A percentile compares a stretch with the other conserved stretches of the same genome.
phyloP scores from a whole-genome alignment of 148 eudicot genomes.

The Cornus kousa region DNA sequence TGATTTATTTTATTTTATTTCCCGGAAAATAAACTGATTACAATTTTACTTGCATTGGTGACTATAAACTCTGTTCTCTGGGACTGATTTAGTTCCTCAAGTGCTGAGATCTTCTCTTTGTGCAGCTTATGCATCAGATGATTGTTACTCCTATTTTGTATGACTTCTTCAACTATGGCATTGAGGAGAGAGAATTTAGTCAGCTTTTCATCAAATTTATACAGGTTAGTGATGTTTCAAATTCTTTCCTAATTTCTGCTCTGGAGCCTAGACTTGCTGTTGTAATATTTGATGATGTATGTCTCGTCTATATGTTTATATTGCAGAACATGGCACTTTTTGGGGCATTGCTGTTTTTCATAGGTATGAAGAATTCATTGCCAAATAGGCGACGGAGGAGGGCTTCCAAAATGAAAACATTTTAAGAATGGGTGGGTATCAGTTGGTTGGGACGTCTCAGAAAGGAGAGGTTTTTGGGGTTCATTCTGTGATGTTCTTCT shows the following conservation, averaged over 20 bases:
- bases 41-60: neutral
- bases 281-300: neutral
- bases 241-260: neutral
- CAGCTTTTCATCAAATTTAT: slow-evolving; percentile 72
- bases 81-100: neutral
- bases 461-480: neutral
- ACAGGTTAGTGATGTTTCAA: slow-evolving; percentile 39
- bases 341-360: slow-evolving; percentile 70
- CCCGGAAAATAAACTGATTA: too few relatives aligned
- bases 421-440: slow-evolving; percentile 10
- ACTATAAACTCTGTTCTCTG: neutral
- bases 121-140: slow-evolving; percentile 72
- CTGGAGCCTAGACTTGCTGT: neutral
- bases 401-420: slow-evolving; percentile 53
- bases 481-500: neutral
- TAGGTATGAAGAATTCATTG: slow-evolving; percentile 77
- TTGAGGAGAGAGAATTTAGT: slow-evolving; percentile 55
- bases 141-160: slow-evolving; percentile 68
- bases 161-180: slow-evolving; percentile 88
- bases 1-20: too few relatives aligned
- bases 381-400: slow-evolving; percentile 56
- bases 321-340: slow-evolving; percentile 60
- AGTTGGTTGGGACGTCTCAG: neutral
- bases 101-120: neutral
- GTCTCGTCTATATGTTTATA: neutral